Percentiles rank a stretch among this genome's conserved stretches.
phyloP scores from a whole-genome alignment of 2,329 filamentous ascomycete genomes.

The Hymenoscyphus infarciens region DNA sequence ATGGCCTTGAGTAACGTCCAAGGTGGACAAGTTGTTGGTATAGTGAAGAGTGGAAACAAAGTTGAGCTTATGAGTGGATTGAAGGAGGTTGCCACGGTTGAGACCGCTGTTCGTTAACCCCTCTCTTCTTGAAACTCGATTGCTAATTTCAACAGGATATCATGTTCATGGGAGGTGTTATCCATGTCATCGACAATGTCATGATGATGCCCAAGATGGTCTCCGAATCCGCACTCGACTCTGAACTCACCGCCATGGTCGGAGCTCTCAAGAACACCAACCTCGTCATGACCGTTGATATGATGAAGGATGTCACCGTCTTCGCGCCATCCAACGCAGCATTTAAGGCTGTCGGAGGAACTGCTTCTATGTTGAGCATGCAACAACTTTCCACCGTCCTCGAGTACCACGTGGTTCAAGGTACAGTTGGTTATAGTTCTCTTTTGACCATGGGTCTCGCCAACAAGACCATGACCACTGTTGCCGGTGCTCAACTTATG shows the following conservation, averaged over 20 bases:
- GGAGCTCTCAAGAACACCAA: conserved; percentile 33
- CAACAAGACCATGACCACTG: conserved; percentile 34
- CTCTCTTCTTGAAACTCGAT: not conserved
- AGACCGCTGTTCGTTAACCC: conserved; percentile 28
- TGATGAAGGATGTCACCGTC: conserved; percentile 48
- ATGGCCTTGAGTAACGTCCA: conserved; percentile 44
- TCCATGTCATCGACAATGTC: conserved; percentile 50
- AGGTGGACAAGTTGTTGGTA: conserved; percentile 43
- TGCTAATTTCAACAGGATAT: conserved; percentile 40
- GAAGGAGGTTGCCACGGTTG: conserved; percentile 40
- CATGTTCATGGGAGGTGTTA: conserved; percentile 43
- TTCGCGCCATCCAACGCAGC: conserved; percentile 34
- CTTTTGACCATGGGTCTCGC: conserved; percentile 36
- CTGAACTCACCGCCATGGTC: conserved; percentile 35
- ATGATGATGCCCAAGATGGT: conserved; percentile 42
- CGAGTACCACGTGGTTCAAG: conserved; percentile 35
- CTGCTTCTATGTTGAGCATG: conserved; percentile 24
- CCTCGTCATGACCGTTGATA: conserved; percentile 37
- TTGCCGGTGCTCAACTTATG: conserved; percentile 28
- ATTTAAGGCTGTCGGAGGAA: conserved; percentile 33
- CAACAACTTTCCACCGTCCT: conserved; percentile 30
- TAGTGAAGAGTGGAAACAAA: conserved; percentile 38
- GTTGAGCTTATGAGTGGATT: conserved; percentile 38
- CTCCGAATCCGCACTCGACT: conserved; percentile 34
- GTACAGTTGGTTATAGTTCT: conserved; percentile 28